Base-by-base conservation (phyloP, 192 early-diverging fungal species). In the Gamsiella multidivaricata region DNA sequence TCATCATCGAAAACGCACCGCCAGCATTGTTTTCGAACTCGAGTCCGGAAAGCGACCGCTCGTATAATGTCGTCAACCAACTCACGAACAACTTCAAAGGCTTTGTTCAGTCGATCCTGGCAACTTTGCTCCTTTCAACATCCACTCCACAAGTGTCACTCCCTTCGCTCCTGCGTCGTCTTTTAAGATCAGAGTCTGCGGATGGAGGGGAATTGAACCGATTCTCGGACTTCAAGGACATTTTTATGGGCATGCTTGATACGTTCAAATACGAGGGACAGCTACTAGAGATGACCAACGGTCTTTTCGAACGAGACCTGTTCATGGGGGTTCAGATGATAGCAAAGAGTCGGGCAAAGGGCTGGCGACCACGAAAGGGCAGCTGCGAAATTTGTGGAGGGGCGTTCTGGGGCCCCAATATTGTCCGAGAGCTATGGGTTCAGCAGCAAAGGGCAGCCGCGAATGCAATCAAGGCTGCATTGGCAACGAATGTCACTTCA, bases 251-350 rank as follows among this genome's bases (percentile, higher is more conserved):
- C 10, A 89, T 89, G 85, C 81, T 89, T 15, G 84, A 89, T 52
- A 89, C 87, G 23, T 89, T 85, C 65, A 87, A 87, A 72, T 89
- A 89, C 51, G 87, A 89, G 79, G 87, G 87, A 14, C 83, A 89
- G 54, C 37, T 89, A 29, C 54, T 89, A 45, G 83, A 83, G 43
- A 83, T 89, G 87, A 89, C 87, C n/a, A 87, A 87, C 43, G 80
- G 83, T 29, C 59, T 89, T 6, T 89, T 89, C 72, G 87, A 89
- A 47, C 81, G 85, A 29, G 87, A 89, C 42, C 41, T 89, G 50
- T 89, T 84, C 57, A 45, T 62, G 50, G 82, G 84, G 29, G 81
- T 89, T 26, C 70, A 85, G 61, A 68, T 83, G 33, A 78, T 89
- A 50, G 83, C 85, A 14, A 81, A 81, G 49, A 84, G 84, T 49